Evolutionary conservation across 768 basidiomycete genomes (phyloP).

Genomic region (Naganishia onofrii): DNA sequence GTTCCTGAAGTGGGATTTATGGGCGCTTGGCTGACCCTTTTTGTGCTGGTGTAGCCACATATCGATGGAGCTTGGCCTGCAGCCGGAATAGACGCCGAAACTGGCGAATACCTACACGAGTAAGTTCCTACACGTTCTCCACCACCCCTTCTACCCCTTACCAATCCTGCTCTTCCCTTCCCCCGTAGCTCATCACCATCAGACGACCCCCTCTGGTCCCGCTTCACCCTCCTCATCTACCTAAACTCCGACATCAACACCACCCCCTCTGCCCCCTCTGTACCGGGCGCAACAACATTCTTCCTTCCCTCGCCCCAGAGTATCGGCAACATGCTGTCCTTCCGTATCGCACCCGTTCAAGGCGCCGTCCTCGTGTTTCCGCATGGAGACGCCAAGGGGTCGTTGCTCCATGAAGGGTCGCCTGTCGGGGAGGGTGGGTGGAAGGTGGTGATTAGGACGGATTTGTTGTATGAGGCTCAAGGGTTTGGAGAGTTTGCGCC

Average conservation of each 20-base stretch:
- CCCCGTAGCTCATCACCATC: constrained; percentile 41
- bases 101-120: constrained; percentile 59
- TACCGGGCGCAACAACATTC: constrained; percentile 59
- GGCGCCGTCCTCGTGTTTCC: constrained; percentile 59
- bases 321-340: constrained; percentile 57
- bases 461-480: constrained; percentile 51
- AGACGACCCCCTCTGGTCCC: constrained; percentile 57
- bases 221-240: constrained; percentile 59
- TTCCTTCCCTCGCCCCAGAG: constrained; percentile 56
- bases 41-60: constrained; percentile 52
- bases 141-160: neutral
- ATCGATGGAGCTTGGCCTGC: constrained; percentile 63
- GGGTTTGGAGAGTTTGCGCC: constrained; percentile 46
- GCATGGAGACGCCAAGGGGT: constrained; percentile 51
- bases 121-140: constrained; percentile 38
- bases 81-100: constrained; percentile 55
- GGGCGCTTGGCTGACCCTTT: neutral
- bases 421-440: constrained; percentile 48
- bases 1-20: neutral
- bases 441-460: constrained; percentile 52
- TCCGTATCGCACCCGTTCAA: constrained; percentile 57
- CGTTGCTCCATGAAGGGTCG: constrained; percentile 51
- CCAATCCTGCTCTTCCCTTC: neutral
- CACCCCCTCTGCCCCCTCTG: constrained; percentile 31
- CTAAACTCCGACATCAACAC: constrained; percentile 57